Conservation (phyloP, 1,139 yeast species). For the Debaryomycetaceae sp. region DNA sequence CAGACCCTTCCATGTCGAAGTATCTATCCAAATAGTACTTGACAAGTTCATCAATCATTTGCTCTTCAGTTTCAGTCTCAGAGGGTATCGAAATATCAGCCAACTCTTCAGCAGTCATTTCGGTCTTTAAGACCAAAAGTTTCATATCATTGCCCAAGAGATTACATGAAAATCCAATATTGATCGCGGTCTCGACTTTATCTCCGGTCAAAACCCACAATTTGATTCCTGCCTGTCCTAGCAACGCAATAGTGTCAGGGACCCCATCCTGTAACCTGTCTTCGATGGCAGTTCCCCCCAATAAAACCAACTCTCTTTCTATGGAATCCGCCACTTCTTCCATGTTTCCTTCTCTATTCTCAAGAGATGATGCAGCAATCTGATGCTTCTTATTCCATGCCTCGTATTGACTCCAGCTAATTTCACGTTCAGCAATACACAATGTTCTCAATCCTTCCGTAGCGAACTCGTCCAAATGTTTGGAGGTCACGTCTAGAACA, state of each 20-base stretch:
- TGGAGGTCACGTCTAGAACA: slow-evolving; percentile 34
- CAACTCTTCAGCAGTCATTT: slow-evolving; percentile 30
- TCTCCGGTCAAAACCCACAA: slow-evolving; percentile 53
- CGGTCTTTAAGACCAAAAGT: slow-evolving; percentile 36
- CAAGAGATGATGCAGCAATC: slow-evolving; percentile 42
- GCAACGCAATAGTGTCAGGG: slow-evolving; percentile 43
- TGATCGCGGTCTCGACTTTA: slow-evolving; percentile 50
- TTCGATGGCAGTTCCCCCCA: slow-evolving; percentile 54
- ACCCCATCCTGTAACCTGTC: slow-evolving; percentile 51
- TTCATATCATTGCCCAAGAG: slow-evolving; percentile 49
- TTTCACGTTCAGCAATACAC: slow-evolving; percentile 45
- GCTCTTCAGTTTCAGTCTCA: slow-evolving; percentile 17
- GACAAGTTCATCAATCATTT: slow-evolving; percentile 53
- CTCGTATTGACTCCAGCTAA: slow-evolving; percentile 39
- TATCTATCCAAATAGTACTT: slow-evolving; percentile 57
- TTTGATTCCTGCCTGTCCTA: slow-evolving; percentile 48
- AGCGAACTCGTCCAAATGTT: slow-evolving; percentile 43
- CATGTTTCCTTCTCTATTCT: slow-evolving; percentile 42
- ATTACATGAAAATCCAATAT: slow-evolving; percentile 50
- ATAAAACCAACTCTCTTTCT: slow-evolving; percentile 38
- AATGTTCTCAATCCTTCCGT: slow-evolving; percentile 48
- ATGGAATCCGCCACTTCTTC: slow-evolving; percentile 48
- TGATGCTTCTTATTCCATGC: slow-evolving; percentile 43
- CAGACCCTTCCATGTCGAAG: slow-evolving; percentile 63
- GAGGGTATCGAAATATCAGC: slow-evolving; percentile 31